phyloP scores from a whole-genome alignment of 2,329 filamentous ascomycete species.

The Mollisia scopiformis region DNA sequence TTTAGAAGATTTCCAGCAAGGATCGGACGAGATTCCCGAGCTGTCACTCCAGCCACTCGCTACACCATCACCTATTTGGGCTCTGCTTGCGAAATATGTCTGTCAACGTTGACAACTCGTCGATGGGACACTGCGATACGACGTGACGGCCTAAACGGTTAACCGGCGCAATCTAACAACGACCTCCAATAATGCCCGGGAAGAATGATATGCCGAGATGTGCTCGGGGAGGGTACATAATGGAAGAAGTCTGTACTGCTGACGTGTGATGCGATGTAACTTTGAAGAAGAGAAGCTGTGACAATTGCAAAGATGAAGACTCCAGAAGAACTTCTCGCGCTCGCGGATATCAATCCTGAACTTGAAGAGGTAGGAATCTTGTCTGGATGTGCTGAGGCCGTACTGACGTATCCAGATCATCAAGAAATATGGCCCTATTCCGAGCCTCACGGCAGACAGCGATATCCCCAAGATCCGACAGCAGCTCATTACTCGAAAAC shows the following conservation, averaged over 20 bases:
- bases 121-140: background rate
- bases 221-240: background rate
- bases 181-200: too few species aligned
- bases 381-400: background rate
- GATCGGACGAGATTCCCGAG: too few species aligned
- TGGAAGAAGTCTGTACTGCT: background rate
- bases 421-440: background rate
- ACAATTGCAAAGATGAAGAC: conserved; percentile 5
- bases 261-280: background rate
- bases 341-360: conserved; percentile 22
- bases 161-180: too few species aligned
- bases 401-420: conserved; percentile 3
- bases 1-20: too few species aligned
- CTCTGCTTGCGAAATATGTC: background rate
- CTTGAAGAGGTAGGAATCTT: conserved; percentile 17
- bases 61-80: background rate
- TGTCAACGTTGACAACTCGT: background rate
- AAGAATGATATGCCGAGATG: too few species aligned
- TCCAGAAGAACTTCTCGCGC: conserved; percentile 20
- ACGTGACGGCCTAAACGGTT: background rate
- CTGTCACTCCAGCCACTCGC: too few species aligned
- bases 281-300: background rate
- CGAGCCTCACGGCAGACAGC: conserved; percentile 4
- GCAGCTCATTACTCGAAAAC: background rate
- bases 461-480: conserved; percentile 17